Evolutionary conservation across 257 asterid genomes (phyloP).

Genomic region (Solanum bukasovii): DNA sequence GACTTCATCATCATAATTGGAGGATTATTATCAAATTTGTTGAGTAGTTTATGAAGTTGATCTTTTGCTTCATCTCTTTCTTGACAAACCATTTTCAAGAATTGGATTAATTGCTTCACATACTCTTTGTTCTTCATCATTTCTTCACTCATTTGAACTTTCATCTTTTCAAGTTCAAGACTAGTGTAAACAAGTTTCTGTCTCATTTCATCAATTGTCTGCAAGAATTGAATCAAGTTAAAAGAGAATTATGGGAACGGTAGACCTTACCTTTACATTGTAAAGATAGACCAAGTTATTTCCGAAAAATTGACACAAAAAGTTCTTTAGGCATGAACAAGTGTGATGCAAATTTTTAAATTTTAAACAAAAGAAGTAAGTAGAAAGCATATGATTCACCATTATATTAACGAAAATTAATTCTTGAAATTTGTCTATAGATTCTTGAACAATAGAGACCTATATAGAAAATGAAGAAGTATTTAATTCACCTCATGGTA

Average conservation of each 20-base stretch:
- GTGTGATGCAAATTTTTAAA: not conserved
- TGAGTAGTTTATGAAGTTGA: conserved; percentile 39
- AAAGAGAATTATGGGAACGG: no score
- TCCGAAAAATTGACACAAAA: not conserved
- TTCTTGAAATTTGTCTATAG: not conserved
- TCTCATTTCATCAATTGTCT: conserved; percentile 33
- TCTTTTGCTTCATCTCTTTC: conserved; percentile 54
- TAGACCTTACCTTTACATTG: not conserved
- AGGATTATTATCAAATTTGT: conserved; percentile 18
- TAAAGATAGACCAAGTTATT: not conserved
- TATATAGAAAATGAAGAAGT: not conserved
- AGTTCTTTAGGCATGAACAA: not conserved
- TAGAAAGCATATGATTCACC: not conserved
- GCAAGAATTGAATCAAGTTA: conserved; percentile 1
- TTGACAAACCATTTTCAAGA: conserved; percentile 25
- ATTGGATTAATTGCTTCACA: conserved; percentile 26
- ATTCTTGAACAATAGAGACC: not conserved
- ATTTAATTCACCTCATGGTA: conserved; percentile 45
- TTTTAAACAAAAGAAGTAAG: not conserved
- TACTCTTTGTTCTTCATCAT: conserved; percentile 32
- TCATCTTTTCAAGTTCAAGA: conserved; percentile 43
- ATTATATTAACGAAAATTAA: not conserved
- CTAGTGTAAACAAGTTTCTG: conserved; percentile 38
- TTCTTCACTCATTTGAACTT: conserved; percentile 33
- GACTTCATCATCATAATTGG: conserved; percentile 8